A percentile compares a stretch with the other conserved stretches of the same genome.
Conservation (phyloP, 2,329 filamentous ascomycete species). For the Pestalotiopsis sp. region DNA sequence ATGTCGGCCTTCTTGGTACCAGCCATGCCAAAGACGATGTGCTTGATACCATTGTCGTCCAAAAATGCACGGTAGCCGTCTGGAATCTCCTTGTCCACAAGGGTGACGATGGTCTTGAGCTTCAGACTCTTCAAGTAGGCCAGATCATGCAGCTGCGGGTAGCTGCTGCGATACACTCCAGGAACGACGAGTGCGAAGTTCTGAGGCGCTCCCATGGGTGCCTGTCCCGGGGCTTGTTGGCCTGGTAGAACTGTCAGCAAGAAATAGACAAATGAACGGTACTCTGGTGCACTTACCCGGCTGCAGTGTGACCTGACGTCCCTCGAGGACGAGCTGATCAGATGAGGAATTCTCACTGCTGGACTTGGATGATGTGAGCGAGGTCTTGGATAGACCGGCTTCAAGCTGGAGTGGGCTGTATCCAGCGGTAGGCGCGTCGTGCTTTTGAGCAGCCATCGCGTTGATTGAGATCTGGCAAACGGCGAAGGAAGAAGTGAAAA, state of each 20-base stretch:
- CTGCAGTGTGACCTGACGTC: neutral
- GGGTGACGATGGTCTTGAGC: conserved; percentile 77
- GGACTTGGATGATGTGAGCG: neutral
- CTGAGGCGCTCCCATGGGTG: conserved; percentile 42
- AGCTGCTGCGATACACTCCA: conserved; percentile 81
- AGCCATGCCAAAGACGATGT: conserved; percentile 76
- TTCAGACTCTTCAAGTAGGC: conserved; percentile 68
- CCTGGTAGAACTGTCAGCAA: neutral
- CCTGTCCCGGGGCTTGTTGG: neutral
- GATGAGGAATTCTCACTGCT: neutral
- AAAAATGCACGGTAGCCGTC: conserved; percentile 65
- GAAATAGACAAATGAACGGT: neutral
- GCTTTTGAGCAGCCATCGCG: neutral
- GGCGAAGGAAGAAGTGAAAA: neutral
- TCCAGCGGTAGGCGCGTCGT: neutral
- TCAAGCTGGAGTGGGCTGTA: neutral
- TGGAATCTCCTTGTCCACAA: conserved; percentile 65
- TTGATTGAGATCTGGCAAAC: neutral
- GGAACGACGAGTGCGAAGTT: conserved; percentile 80
- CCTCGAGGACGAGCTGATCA: neutral
- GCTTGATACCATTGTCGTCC: conserved; percentile 66
- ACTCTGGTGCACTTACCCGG: neutral
- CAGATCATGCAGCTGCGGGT: conserved; percentile 73
- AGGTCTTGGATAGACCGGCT: neutral
- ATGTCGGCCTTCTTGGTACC: conserved; percentile 86